These are phyloP conservation scores for Kwoniella shandongensis DNA, from an alignment of 768 basidiomycete genomes.

Conservation along the genomic window DNA sequence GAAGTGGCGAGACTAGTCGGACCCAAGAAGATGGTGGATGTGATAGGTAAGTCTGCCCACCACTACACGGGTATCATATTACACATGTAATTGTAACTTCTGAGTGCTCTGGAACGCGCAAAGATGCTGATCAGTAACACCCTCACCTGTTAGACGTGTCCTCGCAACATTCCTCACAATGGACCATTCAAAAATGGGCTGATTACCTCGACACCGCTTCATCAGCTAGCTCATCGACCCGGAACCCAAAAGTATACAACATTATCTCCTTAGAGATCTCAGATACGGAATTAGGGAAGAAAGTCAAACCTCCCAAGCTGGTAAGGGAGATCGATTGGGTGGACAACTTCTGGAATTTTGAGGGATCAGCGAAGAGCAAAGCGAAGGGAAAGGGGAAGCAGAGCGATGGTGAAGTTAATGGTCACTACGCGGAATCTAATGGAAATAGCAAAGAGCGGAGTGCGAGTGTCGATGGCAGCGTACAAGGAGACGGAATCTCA, in stretches of 20 bases:
- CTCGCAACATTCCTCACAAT: constrained; percentile 78
- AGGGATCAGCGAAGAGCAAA: constrained; percentile 61
- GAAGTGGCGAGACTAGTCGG: constrained; percentile 81
- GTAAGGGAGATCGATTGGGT: constrained; percentile 91
- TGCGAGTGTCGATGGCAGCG: neutral
- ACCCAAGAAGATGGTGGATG: constrained; percentile 75
- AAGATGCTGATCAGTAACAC: too few species aligned
- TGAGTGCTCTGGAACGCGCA: too few species aligned
- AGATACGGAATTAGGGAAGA: constrained; percentile 74
- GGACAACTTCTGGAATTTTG: constrained; percentile 83
- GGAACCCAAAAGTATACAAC: constrained; percentile 73
- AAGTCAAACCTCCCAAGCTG: constrained; percentile 76
- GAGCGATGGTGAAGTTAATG: neutral
- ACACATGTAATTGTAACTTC: too few species aligned
- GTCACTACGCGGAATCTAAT: neutral
- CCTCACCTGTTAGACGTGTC: too few species aligned
- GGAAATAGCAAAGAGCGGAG: neutral
- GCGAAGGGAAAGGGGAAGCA: constrained; percentile 7
- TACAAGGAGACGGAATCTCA: constrained; percentile 6
- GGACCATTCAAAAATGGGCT: constrained; percentile 89
- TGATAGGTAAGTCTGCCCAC: constrained; percentile 66
- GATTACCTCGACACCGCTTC: constrained; percentile 64
- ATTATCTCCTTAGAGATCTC: constrained; percentile 95
- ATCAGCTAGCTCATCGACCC: constrained; percentile 5
- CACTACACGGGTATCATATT: neutral